Evolutionary conservation across 345 rosid species (phyloP).

Genomic region (Schrenkiella parvula): DNA sequence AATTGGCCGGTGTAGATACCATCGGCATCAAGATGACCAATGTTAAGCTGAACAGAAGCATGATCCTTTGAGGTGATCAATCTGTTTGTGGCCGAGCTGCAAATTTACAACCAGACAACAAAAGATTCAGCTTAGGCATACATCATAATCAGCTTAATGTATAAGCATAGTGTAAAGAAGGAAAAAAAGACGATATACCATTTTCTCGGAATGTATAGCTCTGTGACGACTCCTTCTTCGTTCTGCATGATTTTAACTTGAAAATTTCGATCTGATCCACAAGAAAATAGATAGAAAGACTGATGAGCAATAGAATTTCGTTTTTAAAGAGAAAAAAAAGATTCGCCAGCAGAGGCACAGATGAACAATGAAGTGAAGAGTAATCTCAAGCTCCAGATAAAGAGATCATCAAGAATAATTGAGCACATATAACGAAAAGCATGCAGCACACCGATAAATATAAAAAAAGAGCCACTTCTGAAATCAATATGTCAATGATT

Average conservation of each 20-base stretch:
- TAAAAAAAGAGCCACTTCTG: not conserved
- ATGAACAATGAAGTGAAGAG: not conserved
- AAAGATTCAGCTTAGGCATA: not conserved
- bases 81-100: conserved; percentile 71
- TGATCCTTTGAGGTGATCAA: conserved; percentile 71
- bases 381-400: not conserved
- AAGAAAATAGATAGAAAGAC: not conserved
- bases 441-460: not conserved
- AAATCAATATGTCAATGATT: not conserved
- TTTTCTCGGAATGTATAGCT: conserved; percentile 90
- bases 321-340: not conserved
- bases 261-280: not conserved
- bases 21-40: conserved; percentile 58
- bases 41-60: conserved; percentile 64
- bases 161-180: not conserved
- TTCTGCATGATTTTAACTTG: conserved; percentile 59
- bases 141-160: not conserved
- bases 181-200: conserved; percentile 38
- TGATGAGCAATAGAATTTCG: not conserved
- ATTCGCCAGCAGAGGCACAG: not conserved
- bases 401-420: not conserved
- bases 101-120: not conserved
- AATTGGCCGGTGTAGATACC: conserved; percentile 51
- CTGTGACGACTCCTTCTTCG: conserved; percentile 84
- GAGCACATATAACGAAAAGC: not conserved